Conservation (phyloP, 768 basidiomycete species). For the Mycena indigotica region DNA sequence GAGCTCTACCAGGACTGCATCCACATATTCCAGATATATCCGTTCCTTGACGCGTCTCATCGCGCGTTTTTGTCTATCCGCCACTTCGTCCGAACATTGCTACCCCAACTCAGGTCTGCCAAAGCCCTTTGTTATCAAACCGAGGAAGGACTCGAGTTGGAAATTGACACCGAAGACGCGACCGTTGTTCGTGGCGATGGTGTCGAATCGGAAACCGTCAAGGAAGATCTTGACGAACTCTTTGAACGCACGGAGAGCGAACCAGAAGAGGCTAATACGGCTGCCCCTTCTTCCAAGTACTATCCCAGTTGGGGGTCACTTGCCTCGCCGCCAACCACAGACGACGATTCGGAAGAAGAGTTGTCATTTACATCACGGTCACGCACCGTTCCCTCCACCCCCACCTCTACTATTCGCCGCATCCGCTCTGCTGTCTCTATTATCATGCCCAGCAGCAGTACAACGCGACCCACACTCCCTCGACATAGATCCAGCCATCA, state of each 20-base stretch:
- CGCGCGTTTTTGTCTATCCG: slow-evolving; percentile 72
- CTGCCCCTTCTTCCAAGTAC: slow-evolving; percentile 26
- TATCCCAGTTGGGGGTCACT: slow-evolving; percentile 56
- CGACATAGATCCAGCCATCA: slow-evolving; percentile 20
- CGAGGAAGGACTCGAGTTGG: slow-evolving; percentile 64
- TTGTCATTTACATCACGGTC: no score
- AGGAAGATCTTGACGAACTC: slow-evolving; percentile 41
- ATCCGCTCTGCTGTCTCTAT: slow-evolving; percentile 39
- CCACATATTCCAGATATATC: slow-evolving; percentile 90
- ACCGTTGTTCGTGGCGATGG: slow-evolving; percentile 79
- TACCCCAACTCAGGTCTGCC: slow-evolving; percentile 57
- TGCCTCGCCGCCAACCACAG: slow-evolving; percentile 23
- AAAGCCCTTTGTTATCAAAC: slow-evolving; percentile 55
- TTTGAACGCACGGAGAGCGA: slow-evolving; percentile 31
- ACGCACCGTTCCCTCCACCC: slow-evolving; percentile 7
- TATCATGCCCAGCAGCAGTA: slow-evolving; percentile 23
- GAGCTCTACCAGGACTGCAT: slow-evolving; percentile 91
- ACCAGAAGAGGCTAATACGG: slow-evolving; percentile 39
- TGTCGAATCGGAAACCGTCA: slow-evolving; percentile 48
- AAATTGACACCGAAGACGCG: slow-evolving; percentile 68
- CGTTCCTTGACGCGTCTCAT: slow-evolving; percentile 69
- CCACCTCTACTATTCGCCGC: slow-evolving; percentile 30
- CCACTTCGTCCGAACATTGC: slow-evolving; percentile 62
- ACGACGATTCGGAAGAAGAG: slow-evolving; percentile 21
- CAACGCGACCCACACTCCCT: slow-evolving; percentile 20